Evolutionary conservation across 2,329 filamentous ascomycete species (phyloP), one percentile per base, ranked within the genome.

Genomic region (Trichoderma atroviride): DNA sequence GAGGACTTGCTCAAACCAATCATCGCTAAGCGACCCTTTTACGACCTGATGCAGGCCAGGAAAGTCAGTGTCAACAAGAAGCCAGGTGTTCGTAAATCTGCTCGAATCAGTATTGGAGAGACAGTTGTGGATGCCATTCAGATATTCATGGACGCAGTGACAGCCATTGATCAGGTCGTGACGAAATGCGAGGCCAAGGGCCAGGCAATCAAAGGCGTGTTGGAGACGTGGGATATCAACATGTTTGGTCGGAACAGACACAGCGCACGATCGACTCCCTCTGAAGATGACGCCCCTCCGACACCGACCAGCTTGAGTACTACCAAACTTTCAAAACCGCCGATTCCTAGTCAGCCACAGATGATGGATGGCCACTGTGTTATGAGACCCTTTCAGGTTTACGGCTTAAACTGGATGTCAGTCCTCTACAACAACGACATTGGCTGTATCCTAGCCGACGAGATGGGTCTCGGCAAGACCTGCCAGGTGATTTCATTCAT

Each of bases 381-480:
- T 50, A 89, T 99, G 83, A 97, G 98, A 77, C 91, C 96, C 43
- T 98, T 97, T 76, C 96, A 99, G 78, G 82, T 98, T 24, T 93
- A 97, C 35, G 96, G 96, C 4, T 86, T 99, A 63, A 98, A 98
- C 77, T 99, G 96, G 96, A 87, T 99, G 76, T 89, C 90, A 68
- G 81, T 98, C 57, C 85, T 99, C 16, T 97, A 93, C 81, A 86
- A 90, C 64, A 89, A 92, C 69, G 86, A 89, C 33, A 87, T 96
- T 63, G 95, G 93, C 57, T 95, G 94, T 72, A 98, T 99, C 69
- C 84, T 99, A 22, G 96, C 96, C 1, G 96, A 99, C 77, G 96
- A 99, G 77, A 99, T 99, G 96, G 96, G 92, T 63, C 83, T 95
- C 52, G 96, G 96, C 57, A 99, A 99, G 84, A 99, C 96, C 0